Base-by-base conservation (phyloP, 169 alveolate species). In the Theileria sp. region DNA sequence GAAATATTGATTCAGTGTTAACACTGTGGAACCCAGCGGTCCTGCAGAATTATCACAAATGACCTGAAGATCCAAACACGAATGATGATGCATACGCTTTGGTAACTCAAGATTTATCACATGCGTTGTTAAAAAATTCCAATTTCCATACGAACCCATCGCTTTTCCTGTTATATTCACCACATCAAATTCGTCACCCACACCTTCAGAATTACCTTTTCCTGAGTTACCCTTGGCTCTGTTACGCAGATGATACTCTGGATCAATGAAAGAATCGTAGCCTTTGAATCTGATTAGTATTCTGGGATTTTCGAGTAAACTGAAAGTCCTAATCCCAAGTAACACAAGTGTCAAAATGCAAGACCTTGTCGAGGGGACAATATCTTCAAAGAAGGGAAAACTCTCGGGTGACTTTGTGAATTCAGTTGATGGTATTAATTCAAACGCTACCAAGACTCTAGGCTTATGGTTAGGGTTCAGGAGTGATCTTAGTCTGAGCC, bases 331-430 rank as follows among this genome's bases (percentile, higher is more conserved):
- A 21, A 90, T 77, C n/a, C 97, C 97, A 49, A 94, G 88, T 25
- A 94, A 87, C 49, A 93, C 92, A 32, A 94, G 62, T 60, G 95
- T 87, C 3, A 94, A 85, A 34, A 87, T 90, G 0, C 94, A 92
- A 25, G 93, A 82, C 26, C 89, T 74, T 8, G 93, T 92, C 50
- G 96, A 84, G 0, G 97, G 97, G 19, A 95, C 73, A n/a, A 94
- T 93, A 75, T 94, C 97, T 67, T 92, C 96, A 80, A 81, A 94
- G 81, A 93, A 94, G 0, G 95, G 95, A 78, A 90, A 93, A 25
- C 23, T 21, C 26, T 78, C 87, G 7, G 88, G 87, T 25, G 81
- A 85, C 44, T 82, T 76, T 58, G 75, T 75, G 62, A 87, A 75
- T 15, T 83, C 87, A 62, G 89, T 94, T n/a, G 38, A 64, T 5